These are phyloP conservation scores for Hexamita inflata DNA, from an alignment of 208 protist species.

Conservation along the genomic window DNA sequence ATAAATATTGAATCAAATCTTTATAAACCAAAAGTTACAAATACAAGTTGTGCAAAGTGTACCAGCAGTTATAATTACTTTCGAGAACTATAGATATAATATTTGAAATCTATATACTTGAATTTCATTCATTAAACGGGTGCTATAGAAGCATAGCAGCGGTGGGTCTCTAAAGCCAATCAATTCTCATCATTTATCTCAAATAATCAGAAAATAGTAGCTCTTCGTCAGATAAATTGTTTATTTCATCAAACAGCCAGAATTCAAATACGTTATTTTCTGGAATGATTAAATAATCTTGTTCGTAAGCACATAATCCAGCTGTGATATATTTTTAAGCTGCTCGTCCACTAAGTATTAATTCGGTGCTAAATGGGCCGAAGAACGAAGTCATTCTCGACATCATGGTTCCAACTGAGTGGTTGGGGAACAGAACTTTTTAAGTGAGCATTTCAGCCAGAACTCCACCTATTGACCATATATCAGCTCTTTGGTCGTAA, in stretches of 20 bases:
- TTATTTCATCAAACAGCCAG: slow-evolving; percentile 5
- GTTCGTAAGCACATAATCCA: slow-evolving; percentile 4
- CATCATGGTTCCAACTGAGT: slow-evolving; percentile 37
- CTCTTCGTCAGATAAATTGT: not conserved
- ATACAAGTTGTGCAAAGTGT: no score
- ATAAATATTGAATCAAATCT: no score
- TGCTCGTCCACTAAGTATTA: slow-evolving; percentile 21
- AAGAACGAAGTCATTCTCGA: slow-evolving; percentile 28
- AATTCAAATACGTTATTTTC: not conserved
- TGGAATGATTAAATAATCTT: not conserved
- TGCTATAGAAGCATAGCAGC: slow-evolving; percentile 28
- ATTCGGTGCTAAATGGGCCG: slow-evolving; percentile 23
- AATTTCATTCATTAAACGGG: no score
- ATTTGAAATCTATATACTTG: no score
- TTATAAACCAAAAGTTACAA: no score
- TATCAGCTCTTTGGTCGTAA: slow-evolving; percentile 48
- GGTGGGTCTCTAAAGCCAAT: slow-evolving; percentile 27
- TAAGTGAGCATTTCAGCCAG: slow-evolving; percentile 58
- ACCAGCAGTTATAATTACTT: no score
- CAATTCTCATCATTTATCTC: slow-evolving; percentile 15
- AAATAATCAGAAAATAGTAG: slow-evolving; percentile 26
- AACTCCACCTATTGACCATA: slow-evolving; percentile 63
- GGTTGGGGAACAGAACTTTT: slow-evolving; percentile 51
- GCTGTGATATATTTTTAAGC: slow-evolving; percentile 11
- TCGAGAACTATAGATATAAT: no score